These are phyloP conservation scores for Amanita exitialis DNA, from an alignment of 768 basidiomycete genomes.

Conservation along the genomic window DNA sequence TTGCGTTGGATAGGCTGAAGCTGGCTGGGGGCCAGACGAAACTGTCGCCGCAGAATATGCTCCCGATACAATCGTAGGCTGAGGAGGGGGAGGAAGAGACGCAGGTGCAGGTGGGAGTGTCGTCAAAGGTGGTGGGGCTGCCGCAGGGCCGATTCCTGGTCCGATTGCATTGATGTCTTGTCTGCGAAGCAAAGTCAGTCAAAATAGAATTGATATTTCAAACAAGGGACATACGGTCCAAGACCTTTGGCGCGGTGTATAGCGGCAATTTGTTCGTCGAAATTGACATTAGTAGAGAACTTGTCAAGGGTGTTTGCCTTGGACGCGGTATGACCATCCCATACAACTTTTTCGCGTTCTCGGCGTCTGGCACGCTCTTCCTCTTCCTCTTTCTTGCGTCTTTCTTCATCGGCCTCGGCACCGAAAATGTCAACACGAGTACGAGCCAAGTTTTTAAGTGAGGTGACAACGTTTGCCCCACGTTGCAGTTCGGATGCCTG, in stretches of 20 bases:
- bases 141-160: conserved; percentile 78
- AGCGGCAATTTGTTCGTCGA: conserved; percentile 97
- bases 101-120: conserved; percentile 59
- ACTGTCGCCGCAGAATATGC: conserved; percentile 78
- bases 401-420: conserved; percentile 86
- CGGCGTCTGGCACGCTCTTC: conserved; percentile 71
- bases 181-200: conserved; percentile 22
- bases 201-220: neutral
- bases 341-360: conserved; percentile 92
- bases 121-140: conserved; percentile 52
- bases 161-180: conserved; percentile 77
- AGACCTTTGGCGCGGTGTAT: conserved; percentile 91
- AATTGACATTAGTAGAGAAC: conserved; percentile 87
- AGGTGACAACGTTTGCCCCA: conserved; percentile 89
- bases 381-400: conserved; percentile 79
- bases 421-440: conserved; percentile 98
- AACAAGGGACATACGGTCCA: conserved; percentile 51
- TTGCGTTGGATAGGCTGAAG: conserved; percentile 49
- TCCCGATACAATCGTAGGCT: conserved; percentile 29
- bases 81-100: conserved; percentile 66
- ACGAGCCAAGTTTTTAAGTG: conserved; percentile 85
- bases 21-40: conserved; percentile 88
- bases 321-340: conserved; percentile 97
- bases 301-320: conserved; percentile 89
- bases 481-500: conserved; percentile 82